Evolutionary conservation across 176 grass and related monocot species (phyloP).

Genomic region (Oryza glumipatula): DNA sequence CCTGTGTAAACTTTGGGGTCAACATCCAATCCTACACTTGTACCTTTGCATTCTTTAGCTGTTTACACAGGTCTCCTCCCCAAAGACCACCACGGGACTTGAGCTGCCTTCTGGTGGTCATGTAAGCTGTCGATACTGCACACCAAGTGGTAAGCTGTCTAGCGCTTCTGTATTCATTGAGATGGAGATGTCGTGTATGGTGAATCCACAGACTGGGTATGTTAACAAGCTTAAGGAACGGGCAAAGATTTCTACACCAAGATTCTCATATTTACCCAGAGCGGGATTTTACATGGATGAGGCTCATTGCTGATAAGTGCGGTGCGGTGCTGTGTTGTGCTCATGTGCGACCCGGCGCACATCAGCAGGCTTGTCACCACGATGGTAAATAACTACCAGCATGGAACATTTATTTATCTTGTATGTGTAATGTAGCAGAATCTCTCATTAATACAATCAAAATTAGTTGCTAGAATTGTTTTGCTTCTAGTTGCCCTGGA

Average conservation of each 20-base stretch:
- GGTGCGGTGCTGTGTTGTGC: slow-evolving; percentile 43
- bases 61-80: slow-evolving; percentile 87
- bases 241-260: slow-evolving; percentile 89
- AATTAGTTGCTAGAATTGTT: background rate
- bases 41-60: slow-evolving; percentile 89
- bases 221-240: slow-evolving; percentile 86
- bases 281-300: slow-evolving; percentile 81
- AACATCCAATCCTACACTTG: slow-evolving; percentile 94
- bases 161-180: slow-evolving; percentile 93
- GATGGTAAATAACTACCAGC: slow-evolving; percentile 58
- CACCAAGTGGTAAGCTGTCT: slow-evolving; percentile 81
- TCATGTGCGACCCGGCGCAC: slow-evolving; percentile 90
- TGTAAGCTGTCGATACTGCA: slow-evolving; percentile 89
- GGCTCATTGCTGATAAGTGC: slow-evolving; percentile 80
- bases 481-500: background rate
- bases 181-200: slow-evolving; percentile 78
- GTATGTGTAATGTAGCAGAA: background rate
- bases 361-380: slow-evolving; percentile 90
- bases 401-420: slow-evolving; percentile 13
- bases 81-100: slow-evolving; percentile 87
- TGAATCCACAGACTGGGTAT: slow-evolving; percentile 81
- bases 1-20: slow-evolving; percentile 44
- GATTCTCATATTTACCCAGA: slow-evolving; percentile 92
- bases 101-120: slow-evolving; percentile 83
- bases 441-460: background rate